These are phyloP conservation scores for Boletus sensibilis DNA, from an alignment of 768 basidiomycete species.

Conservation along the genomic window DNA sequence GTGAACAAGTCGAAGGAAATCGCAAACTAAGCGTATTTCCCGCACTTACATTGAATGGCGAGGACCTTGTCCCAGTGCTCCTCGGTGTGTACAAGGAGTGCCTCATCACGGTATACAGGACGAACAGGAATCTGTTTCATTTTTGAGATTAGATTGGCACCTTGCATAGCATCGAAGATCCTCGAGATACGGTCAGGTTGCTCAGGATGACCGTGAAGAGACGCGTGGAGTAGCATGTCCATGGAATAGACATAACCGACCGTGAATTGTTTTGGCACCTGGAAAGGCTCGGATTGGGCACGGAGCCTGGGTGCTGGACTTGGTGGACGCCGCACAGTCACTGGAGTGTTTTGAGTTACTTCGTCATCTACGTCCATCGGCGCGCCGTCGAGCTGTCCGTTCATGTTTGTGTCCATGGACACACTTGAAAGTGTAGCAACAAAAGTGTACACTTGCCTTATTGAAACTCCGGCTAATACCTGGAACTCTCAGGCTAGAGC, in stretches of 20 bases:
- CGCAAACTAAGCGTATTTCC: not conserved
- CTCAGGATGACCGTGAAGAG: conserved; percentile 71
- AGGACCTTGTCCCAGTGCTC: conserved; percentile 92
- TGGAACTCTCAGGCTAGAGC: conserved; percentile 3
- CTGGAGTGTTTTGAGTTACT: not conserved
- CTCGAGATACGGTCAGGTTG: conserved; percentile 71
- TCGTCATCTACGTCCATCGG: conserved; percentile 32
- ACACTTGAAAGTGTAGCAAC: not conserved
- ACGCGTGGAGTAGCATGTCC: conserved; percentile 84
- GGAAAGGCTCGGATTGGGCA: conserved; percentile 35
- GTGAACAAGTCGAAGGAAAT: too few relatives aligned
- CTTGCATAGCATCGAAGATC: conserved; percentile 68
- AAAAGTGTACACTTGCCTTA: conserved; percentile 5
- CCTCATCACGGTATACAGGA: conserved; percentile 73
- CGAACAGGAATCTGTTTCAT: conserved; percentile 82
- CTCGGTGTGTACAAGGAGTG: conserved; percentile 84
- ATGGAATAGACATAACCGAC: conserved; percentile 87
- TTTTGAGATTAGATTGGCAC: conserved; percentile 54
- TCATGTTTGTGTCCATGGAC: conserved; percentile 9
- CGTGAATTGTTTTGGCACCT: conserved; percentile 22
- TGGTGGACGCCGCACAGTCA: conserved; percentile 13
- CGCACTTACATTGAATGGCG: conserved; percentile 71
- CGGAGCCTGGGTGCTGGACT: conserved; percentile 22
- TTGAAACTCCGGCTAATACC: conserved; percentile 24
- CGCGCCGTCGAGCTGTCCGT: conserved; percentile 21